Evolutionary conservation across 345 rosid genomes (phyloP), one percentile per base, ranked within the genome.

Genomic region (Eucalyptus curtisii): DNA sequence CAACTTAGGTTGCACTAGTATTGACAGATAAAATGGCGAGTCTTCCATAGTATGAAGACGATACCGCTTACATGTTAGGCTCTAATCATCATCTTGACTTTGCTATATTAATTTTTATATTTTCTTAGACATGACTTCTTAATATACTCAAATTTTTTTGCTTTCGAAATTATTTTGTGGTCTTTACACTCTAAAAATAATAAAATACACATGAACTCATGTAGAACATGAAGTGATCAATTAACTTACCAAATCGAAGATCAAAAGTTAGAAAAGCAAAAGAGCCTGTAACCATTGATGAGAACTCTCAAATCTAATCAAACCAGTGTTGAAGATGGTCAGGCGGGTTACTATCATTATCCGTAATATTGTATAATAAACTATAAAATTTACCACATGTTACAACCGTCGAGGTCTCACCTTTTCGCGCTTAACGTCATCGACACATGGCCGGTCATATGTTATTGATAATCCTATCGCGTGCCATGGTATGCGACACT

Each of bases 331-430:
- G 81, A 17, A 19, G 81, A 71, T 71, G 25, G 1, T 71, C 7
- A 0, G 1, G 5, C 1, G 4, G 7, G 2, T 9, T 71, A 7
- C 45, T 33, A 10, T 19, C 81, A 10, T n/a, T 8, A n/a, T 64
- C 20, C 8, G 4, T 0, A 64, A 1, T n/a, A 0, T 0, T 64
- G 0, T n/a, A 64, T 30, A n/a, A 31, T n/a, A 30, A 27, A 61
- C 4, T 61, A 27, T 61, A 30, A 6, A 64, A 64, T 64, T n/a
- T 6, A 14, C 8, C 40, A 7, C 19, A 64, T 7, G 40, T 64
- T 15, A 4, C 9, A 7, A 64, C 10, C 5, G 14, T 15, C 5
- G 11, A 16, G 10, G 31, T 64, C 19, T 64, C 76, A n/a, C 76
- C 7, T 30, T 30, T 13, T n/a, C 5, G 3, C 5, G 9, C 9